Percentiles rank a stretch among this genome's conserved stretches.
These are phyloP conservation scores for Podila epigama DNA, from an alignment of 192 early-diverging fungal species.

Conservation along the genomic window DNA sequence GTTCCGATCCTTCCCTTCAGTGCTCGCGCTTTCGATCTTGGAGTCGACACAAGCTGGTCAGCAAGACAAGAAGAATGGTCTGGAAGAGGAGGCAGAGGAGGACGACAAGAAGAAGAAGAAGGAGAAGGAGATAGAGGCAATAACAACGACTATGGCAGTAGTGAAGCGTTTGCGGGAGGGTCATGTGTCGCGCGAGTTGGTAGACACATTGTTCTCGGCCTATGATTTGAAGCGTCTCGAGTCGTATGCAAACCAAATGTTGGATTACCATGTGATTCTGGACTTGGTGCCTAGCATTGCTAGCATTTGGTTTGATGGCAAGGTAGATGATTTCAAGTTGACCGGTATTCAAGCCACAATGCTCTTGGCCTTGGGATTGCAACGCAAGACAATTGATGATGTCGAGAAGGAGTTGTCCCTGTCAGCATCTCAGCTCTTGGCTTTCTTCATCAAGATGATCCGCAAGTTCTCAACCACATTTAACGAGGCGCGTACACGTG, in stretches of 20 bases:
- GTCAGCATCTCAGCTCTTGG: constrained; percentile 86
- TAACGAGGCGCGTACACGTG: constrained; percentile 64
- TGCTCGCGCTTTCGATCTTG: constrained; percentile 84
- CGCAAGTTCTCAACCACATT: constrained; percentile 80
- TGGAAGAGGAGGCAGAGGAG: constrained; percentile 31
- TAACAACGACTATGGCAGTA: constrained; percentile 1
- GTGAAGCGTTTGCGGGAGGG: constrained; percentile 37
- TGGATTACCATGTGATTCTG: constrained; percentile 97
- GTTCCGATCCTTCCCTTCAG: constrained; percentile 84
- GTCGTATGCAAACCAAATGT: constrained; percentile 93
- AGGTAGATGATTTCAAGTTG: constrained; percentile 70
- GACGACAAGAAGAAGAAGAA: constrained; percentile 3
- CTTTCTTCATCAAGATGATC: constrained; percentile 93
- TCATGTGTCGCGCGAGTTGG: constrained; percentile 35
- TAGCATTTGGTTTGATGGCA: constrained; percentile 77
- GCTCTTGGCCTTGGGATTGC: constrained; percentile 88
- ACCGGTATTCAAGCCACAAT: constrained; percentile 89
- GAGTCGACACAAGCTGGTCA: constrained; percentile 72
- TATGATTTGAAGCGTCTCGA: constrained; percentile 97
- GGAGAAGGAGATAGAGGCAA: not conserved
- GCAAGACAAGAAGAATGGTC: constrained; percentile 46
- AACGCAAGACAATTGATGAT: constrained; percentile 91
- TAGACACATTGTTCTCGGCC: constrained; percentile 63
- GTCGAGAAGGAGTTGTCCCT: constrained; percentile 86
- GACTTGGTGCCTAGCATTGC: constrained; percentile 90